Conservation (phyloP, 768 basidiomycete genomes). For the Lactarius pseudohatsudake region DNA sequence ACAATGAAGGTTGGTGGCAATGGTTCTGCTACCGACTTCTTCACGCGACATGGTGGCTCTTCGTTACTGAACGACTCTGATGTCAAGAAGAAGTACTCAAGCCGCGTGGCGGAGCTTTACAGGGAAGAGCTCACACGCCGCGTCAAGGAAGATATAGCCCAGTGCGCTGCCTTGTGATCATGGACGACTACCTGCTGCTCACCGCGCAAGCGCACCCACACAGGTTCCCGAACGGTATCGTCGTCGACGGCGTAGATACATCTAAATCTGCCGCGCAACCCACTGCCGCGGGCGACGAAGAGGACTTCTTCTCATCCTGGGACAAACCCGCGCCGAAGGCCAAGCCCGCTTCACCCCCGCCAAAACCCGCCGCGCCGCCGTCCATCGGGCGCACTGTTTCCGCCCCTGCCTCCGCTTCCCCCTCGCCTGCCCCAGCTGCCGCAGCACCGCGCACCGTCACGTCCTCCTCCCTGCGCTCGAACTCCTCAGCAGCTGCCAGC, state of each 20-base stretch:
- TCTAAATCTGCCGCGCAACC: constrained; percentile 38
- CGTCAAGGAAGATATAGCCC: constrained; percentile 70
- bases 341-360: constrained; percentile 33
- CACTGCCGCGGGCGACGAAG: constrained; percentile 50
- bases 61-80: constrained; percentile 70
- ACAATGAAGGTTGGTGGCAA: constrained; percentile 98
- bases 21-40: constrained; percentile 81
- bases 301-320: constrained; percentile 98
- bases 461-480: constrained; percentile 59
- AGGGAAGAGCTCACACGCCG: constrained; percentile 85
- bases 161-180: constrained; percentile 45
- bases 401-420: constrained; percentile 1
- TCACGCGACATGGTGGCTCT: constrained; percentile 80
- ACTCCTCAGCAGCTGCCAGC: constrained; percentile 43
- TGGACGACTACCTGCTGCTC: constrained; percentile 3
- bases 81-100: constrained; percentile 87
- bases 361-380: constrained; percentile 22
- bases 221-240: constrained; percentile 76
- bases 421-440: constrained; percentile 35
- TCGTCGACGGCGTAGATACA: constrained; percentile 77
- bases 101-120: constrained; percentile 81
- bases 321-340: constrained; percentile 65
- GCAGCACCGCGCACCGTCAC: constrained; percentile 61
- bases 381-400: constrained; percentile 25
- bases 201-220: neutral